Conservation (phyloP, 2,329 filamentous ascomycete genomes). For the Monosporascus sp. region DNA sequence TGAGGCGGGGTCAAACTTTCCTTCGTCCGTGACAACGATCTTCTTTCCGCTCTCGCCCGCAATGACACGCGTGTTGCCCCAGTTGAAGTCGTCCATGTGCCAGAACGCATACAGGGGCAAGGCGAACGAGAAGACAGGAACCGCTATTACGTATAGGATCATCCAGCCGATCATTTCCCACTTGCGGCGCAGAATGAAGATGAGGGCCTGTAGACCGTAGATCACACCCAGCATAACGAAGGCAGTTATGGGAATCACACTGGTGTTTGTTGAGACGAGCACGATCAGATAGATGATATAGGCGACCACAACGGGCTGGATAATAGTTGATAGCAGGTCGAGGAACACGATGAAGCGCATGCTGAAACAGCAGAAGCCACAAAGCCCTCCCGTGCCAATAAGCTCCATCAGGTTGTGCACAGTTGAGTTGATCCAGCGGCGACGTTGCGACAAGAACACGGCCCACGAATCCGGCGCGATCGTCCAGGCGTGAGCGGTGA, state of each 20-base stretch:
- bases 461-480: constrained; percentile 91
- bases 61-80: constrained; percentile 97
- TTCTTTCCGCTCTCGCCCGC: constrained; percentile 91
- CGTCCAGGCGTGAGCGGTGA: constrained; percentile 89
- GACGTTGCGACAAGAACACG: constrained; percentile 95
- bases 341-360: constrained; percentile 98
- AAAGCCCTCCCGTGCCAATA: constrained; percentile 87
- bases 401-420: constrained; percentile 97
- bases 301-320: constrained; percentile 84
- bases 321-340: constrained; percentile 84
- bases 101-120: constrained; percentile 95
- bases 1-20: constrained; percentile 88
- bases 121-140: constrained; percentile 85
- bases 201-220: constrained; percentile 93
- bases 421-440: constrained; percentile 99
- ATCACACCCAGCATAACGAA: constrained; percentile 92
- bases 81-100: constrained; percentile 99
- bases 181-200: constrained; percentile 93
- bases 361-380: constrained; percentile 99
- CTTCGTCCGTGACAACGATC: constrained; percentile 90
- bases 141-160: constrained; percentile 87
- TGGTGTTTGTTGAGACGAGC: constrained; percentile 55
- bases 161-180: constrained; percentile 99
- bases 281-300: constrained; percentile 90
- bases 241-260: constrained; percentile 71